phyloP scores from a whole-genome alignment of 2,329 filamentous ascomycete genomes.

The Neofusicoccum cordaticola region DNA sequence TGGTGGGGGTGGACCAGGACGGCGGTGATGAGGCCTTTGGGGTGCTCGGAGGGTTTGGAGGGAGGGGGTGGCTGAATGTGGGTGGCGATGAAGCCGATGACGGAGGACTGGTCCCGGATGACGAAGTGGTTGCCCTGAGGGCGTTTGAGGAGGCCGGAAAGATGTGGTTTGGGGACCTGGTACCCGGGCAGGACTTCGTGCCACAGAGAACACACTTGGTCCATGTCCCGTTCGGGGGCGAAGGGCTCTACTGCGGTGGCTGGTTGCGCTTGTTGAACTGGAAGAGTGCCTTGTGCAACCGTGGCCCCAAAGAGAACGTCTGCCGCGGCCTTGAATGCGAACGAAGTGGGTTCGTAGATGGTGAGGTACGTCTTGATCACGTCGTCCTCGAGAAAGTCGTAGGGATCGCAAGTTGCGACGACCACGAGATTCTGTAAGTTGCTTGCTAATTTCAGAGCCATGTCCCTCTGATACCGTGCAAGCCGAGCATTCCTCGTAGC shows the following conservation, averaged over 20 bases:
- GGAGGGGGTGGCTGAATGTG: not conserved
- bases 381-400: constrained; percentile 7
- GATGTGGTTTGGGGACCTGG: not conserved
- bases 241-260: not conserved
- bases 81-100: not conserved
- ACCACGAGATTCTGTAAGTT: not conserved
- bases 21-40: not conserved
- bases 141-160: not conserved
- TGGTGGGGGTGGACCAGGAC: not conserved
- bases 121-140: not conserved
- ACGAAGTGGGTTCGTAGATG: constrained; percentile 10
- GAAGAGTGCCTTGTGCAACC: not conserved
- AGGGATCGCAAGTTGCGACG: constrained; percentile 14
- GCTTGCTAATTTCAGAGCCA: not conserved
- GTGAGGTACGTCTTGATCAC: not conserved
- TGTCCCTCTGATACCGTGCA: not conserved
- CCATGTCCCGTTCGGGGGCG: not conserved
- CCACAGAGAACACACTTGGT: not conserved
- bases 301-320: not conserved
- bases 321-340: not conserved
- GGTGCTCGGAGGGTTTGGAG: not conserved
- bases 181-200: not conserved
- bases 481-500: constrained; percentile 10
- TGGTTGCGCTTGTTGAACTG: not conserved
- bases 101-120: not conserved